phyloP scores from a whole-genome alignment of 768 basidiomycete species.

The Lactarius pseudohatsudake region DNA sequence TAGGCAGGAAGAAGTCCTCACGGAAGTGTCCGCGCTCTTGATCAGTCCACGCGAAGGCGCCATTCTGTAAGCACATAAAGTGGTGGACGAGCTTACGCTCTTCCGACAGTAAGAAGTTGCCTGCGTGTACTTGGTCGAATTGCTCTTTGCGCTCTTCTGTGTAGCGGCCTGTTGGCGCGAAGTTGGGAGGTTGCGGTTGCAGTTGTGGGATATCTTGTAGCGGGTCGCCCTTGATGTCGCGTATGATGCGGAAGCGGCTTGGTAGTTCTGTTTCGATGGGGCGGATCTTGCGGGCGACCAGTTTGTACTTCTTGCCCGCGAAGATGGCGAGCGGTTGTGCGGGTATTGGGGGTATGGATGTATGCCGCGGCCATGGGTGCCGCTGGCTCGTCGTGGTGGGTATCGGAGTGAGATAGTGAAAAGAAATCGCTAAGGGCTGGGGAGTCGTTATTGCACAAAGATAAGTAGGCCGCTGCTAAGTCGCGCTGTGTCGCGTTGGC shows the following conservation, averaged over 20 bases:
- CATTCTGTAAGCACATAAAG: not conserved
- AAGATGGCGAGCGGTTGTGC: too few species aligned
- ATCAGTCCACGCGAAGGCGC: not conserved
- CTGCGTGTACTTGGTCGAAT: not conserved
- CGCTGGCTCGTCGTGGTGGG: too few species aligned
- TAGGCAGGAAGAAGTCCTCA: not conserved
- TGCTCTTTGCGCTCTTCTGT: not conserved
- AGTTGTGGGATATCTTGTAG: slow-evolving; percentile 32
- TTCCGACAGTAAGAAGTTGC: not conserved
- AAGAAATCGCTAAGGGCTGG: too few species aligned
- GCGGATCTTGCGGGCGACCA: slow-evolving; percentile 34
- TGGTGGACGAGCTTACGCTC: not conserved
- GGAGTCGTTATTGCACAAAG: too few species aligned
- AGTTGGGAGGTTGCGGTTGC: slow-evolving; percentile 18
- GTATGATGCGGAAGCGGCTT: slow-evolving; percentile 32
- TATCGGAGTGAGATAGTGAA: too few species aligned
- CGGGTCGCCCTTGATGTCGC: slow-evolving; percentile 35
- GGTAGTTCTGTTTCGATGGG: slow-evolving; percentile 32
- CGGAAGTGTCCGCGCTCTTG: not conserved
- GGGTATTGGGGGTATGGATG: too few species aligned
- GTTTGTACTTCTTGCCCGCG: slow-evolving; percentile 36
- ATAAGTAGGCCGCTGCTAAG: too few species aligned
- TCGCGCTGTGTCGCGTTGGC: too few species aligned
- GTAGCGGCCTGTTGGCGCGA: not conserved
- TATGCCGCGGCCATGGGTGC: too few species aligned